Evolutionary conservation across 768 basidiomycete genomes (phyloP), one percentile per base, ranked within the genome.

Genomic region (Lactarius psammicola): DNA sequence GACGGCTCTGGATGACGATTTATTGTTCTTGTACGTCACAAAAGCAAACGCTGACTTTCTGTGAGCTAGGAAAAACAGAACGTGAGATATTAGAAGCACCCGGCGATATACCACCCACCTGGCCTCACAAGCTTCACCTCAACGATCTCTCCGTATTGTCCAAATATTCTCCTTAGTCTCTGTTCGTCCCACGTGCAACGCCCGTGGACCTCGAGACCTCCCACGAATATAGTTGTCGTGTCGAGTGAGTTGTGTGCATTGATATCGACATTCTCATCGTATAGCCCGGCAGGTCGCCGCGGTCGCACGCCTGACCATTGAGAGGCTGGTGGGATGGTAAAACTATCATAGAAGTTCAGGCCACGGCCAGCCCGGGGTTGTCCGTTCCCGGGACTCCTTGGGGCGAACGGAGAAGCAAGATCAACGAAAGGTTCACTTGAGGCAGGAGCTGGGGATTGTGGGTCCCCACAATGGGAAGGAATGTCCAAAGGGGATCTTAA

Each of bases 11-110:
- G 81, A 79, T n/a, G 90, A 84, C 36, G 85, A 79, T 10, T 87
- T 85, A 2, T 80, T 79, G 63, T 85, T 84, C 66, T 83, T 79
- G 72, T 87, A 93, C 72, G 82, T 88, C 64, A 93, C 83, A 71
- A 93, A 92, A 2, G 91, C 91, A 72, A 91, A 93, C 2, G 85
- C 89, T n/a, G 85, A 80, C 68, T 80, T 82, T 54, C 84, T 84
- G 68, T 84, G 85, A 38, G 77, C 89, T 92, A 44, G 26, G 63
- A 65, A 42, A 62, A 53, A 40, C 42, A n/a, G 40, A 8, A 55
- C 55, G 49, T 26, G 46, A 57, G 44, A 26, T 56, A 13, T 49
- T 28, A 34, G 28, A 56, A 36, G 55, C 18, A 44, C 40, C n/a
- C 63, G 30, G 60, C 28, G 53, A 4, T 1, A n/a, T 10, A 63